Conservation (phyloP, 352 stramenopile genomes). For the Phytophthora pisi region DNA sequence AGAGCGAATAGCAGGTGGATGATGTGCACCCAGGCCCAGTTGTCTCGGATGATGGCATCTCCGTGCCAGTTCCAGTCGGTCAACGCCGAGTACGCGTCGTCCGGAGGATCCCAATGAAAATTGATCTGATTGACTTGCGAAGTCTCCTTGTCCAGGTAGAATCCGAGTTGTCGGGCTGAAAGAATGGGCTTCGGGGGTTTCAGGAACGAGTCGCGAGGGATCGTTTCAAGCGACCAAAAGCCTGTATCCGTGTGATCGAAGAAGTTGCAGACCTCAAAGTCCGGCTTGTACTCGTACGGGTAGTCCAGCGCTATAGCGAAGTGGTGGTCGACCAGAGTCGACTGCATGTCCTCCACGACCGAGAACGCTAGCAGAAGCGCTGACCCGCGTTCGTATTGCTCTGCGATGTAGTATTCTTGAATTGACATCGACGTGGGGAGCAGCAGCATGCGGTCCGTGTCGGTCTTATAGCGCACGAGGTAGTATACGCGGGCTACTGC, state of each 20-base stretch:
- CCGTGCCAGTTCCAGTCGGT: constrained; percentile 36
- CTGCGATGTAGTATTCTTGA: constrained; percentile 40
- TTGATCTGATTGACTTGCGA: constrained; percentile 51
- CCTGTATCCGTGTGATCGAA: constrained; percentile 19
- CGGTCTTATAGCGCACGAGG: constrained; percentile 28
- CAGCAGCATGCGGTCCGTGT: constrained; percentile 31
- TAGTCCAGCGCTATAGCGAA: constrained; percentile 37
- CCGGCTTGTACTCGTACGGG: constrained; percentile 37
- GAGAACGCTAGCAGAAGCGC: constrained; percentile 29
- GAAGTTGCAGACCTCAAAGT: constrained; percentile 34
- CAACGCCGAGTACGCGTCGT: constrained; percentile 27
- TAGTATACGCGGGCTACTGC: constrained; percentile 38
- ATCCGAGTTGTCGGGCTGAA: constrained; percentile 44
- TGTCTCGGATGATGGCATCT: constrained; percentile 41
- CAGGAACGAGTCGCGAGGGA: constrained; percentile 25
- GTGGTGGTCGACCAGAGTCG: constrained; percentile 23
- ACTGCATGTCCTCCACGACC: constrained; percentile 33
- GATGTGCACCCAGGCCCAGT: constrained; percentile 58
- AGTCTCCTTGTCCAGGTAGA: constrained; percentile 45
- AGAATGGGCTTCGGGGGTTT: constrained; percentile 30
- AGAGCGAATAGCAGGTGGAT: constrained; percentile 54
- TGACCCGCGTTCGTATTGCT: constrained; percentile 33
- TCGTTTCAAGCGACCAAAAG: constrained; percentile 33
- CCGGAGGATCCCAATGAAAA: constrained; percentile 25
- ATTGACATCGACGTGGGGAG: constrained; percentile 31